Evolutionary conservation across 345 rosid genomes (phyloP), one percentile per base, ranked within the genome.

Genomic region (Pseudoturritis turrita): DNA sequence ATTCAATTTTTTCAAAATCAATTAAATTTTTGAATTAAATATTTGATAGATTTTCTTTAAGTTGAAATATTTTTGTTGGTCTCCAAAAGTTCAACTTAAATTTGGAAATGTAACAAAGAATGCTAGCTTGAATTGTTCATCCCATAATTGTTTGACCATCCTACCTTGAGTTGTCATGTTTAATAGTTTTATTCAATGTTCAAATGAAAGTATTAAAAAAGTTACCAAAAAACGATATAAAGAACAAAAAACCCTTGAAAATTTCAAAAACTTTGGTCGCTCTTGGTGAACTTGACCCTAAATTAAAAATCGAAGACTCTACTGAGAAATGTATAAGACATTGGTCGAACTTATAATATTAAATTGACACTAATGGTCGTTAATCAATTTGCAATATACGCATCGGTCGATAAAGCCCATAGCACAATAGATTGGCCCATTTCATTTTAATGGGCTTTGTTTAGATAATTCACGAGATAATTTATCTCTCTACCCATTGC

Each of bases 211-310:
- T 3, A 61, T 14, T 1, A 13, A 29, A 49, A 40, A 10, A 10
- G 28, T 40, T 6, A 43, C n/a, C n/a, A 41, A 3, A 18, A 35
- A 31, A 63, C 7, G n/a, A 59, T n/a, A 12, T 5, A 25, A 33
- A 41, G 17, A 15, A 36, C n/a, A 29, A 35, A 33, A 56, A 31
- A 37, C 51, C 12, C 39, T 60, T 52, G 64, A 68, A 67, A 68
- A 0, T 0, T 60, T 61, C 49, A 60, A 43, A 3, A 23, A 10
- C 23, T 15, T 60, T 52, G 57, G 79, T 68, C 79, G 11, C n/a
- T 61, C 50, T 25, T 68, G 65, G 79, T 52, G 74, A 61, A 53
- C 74, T 75, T 60, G 62, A 75, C 71, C 58, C 6, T 26, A 1
- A 23, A 14, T 25, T 7, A 22, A 12, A 52, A 52, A 60, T 18